phyloP scores from a whole-genome alignment of 148 eudicot genomes.

The Chenopodium formosanum region DNA sequence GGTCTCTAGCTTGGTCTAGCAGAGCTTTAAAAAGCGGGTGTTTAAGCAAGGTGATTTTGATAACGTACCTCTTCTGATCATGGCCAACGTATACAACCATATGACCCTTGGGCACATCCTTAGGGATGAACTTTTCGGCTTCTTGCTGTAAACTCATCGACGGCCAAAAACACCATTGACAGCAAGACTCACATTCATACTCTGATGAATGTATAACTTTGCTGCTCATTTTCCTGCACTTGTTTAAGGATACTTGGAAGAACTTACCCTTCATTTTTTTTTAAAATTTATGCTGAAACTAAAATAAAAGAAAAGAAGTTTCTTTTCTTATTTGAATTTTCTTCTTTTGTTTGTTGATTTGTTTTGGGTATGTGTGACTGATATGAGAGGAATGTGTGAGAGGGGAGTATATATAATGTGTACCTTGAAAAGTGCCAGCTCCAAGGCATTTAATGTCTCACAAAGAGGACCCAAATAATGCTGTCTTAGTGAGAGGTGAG shows the following conservation, averaged over 20 bases:
- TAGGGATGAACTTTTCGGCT: conserved; percentile 52
- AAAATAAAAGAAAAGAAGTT: background rate
- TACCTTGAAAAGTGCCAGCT: conserved; percentile 25
- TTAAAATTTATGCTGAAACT: background rate
- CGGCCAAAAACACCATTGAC: conserved; percentile 30
- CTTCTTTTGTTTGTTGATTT: background rate
- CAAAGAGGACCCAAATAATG: conserved; percentile 32
- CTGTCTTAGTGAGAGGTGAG: conserved; percentile 16
- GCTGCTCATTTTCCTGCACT: conserved; percentile 28
- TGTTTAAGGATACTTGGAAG: conserved; percentile 32
- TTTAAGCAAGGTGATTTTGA: conserved; percentile 61
- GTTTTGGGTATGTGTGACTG: conserved; percentile 3
- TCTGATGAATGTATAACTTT: conserved; percentile 15
- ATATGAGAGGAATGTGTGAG: background rate
- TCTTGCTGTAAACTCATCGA: conserved; percentile 1
- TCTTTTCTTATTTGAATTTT: background rate
- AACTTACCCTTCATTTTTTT: conserved; percentile 19
- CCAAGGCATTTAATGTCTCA: conserved; percentile 27
- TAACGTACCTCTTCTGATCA: conserved; percentile 60
- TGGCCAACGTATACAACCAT: conserved; percentile 82
- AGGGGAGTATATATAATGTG: conserved; percentile 25
- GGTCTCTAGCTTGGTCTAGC: conserved; percentile 80
- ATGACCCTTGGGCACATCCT: conserved; percentile 92
- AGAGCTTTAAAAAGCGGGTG: conserved; percentile 71
- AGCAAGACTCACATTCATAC: conserved; percentile 23